Evolutionary conservation across 176 grass and related monocot species (phyloP), one percentile per base, ranked within the genome.

Genomic region (Oryza rufipogon): DNA sequence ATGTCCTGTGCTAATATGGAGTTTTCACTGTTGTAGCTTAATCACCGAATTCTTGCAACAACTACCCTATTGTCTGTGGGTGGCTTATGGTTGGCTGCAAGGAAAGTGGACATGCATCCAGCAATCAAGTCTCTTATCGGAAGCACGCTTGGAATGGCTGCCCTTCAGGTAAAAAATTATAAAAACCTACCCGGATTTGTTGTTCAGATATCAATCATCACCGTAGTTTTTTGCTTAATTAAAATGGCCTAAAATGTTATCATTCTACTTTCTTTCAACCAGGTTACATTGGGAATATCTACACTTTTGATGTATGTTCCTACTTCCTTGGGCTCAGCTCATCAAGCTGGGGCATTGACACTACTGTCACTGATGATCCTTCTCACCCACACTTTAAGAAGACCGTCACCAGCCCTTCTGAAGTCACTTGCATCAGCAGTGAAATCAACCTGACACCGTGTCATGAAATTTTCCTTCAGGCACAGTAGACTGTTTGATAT

Each of bases 281-380:
- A 99, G 96, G 96, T 94, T 66, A 96, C 96, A 12, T 42, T 99
- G 89, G 96, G 93, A 71, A 93, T 99, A 85, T 92, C 96, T 11
- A 99, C 96, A 44, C 89, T 96, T 23, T 71, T 99, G 42, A 94
- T 89, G 77, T 99, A 92, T 64, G 96, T 99, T 47, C 91, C 96
- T 56, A 91, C 91, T 22, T 99, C 96, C 7, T 72, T 99, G 77
- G 91, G 91, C 25, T 99, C 96, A 71, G 96, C 91, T 51, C 96
- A 99, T 64, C 96, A 99, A 86, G 96, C 93, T 86, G 96, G 96
- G 32, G 96, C 96, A 64, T 87, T 96, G 80, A 92, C 96, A 28
- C 26, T 99, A 28, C 54, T 99, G 52, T 94, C 87, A 16, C 69
- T 99, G 61, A 87, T 94, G 91, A 83, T 99, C 48, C 75, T 96